Conservation (phyloP, 805 yeast species). For the Cyberlindnera saturnus region DNA sequence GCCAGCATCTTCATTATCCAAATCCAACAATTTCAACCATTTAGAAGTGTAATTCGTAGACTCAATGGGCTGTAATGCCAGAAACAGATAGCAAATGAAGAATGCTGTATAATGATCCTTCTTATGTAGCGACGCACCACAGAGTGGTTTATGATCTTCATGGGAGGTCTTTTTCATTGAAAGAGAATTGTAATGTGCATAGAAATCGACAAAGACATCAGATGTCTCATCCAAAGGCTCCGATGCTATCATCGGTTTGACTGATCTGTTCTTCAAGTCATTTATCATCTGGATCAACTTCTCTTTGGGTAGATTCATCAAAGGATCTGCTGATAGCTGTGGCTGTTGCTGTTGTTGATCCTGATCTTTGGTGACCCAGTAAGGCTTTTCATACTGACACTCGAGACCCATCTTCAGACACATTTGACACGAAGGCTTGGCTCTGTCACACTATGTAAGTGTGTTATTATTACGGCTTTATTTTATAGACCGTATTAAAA, state of each 20-base stretch:
- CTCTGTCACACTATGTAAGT: constrained; percentile 6
- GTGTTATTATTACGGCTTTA: not conserved
- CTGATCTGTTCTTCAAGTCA: too few relatives aligned
- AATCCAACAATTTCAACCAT: constrained; percentile 16
- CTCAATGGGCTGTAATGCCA: constrained; percentile 2
- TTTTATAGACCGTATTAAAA: not conserved
- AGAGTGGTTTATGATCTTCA: constrained; percentile 20
- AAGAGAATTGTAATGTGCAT: constrained; percentile 9
- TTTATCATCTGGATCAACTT: too few relatives aligned
- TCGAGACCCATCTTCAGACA: constrained; percentile 20
- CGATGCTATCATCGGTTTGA: too few relatives aligned
- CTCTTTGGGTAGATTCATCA: too few relatives aligned
- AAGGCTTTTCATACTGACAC: constrained; percentile 9
- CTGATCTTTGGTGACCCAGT: constrained; percentile 2
- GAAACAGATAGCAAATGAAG: constrained; percentile 10
- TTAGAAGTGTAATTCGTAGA: constrained; percentile 1
- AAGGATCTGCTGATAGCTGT: too few relatives aligned
- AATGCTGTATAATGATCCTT: constrained; percentile 17
- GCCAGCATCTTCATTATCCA: constrained; percentile 6
- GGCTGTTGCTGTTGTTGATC: too few relatives aligned
- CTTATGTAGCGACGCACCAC: constrained; percentile 9
- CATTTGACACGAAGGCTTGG: constrained; percentile 17
- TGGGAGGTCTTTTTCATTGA: constrained; percentile 14
- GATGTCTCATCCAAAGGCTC: too few relatives aligned
- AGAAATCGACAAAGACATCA: constrained; percentile 10